Evolutionary conservation across 495 filamentous ascomycete species (phyloP).

Genomic region (Hypoxylon crocopeplum): DNA sequence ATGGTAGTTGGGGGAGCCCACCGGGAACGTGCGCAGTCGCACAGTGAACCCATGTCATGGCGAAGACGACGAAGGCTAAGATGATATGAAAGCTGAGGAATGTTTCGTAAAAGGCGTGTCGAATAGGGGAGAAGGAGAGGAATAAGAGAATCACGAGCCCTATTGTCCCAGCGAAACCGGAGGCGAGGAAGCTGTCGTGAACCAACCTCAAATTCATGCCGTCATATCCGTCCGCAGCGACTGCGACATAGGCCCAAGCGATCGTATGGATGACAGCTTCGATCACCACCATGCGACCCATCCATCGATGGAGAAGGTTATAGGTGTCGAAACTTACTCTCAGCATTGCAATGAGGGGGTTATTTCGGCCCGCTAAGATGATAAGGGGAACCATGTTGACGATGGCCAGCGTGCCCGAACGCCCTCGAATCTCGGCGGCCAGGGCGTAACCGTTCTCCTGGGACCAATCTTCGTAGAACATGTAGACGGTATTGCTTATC

Average conservation of each 20-base stretch:
- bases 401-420: constrained; percentile 76
- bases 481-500: constrained; percentile 68
- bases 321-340: constrained; percentile 88
- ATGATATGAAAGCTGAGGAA: constrained; percentile 86
- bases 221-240: constrained; percentile 69
- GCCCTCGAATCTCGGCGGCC: constrained; percentile 70
- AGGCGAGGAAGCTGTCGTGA: constrained; percentile 63
- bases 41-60: constrained; percentile 74
- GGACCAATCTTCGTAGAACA: constrained; percentile 66
- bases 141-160: constrained; percentile 66
- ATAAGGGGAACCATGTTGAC: constrained; percentile 84
- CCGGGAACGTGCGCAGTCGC: constrained; percentile 46
- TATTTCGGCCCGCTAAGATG: constrained; percentile 82
- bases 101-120: constrained; percentile 95
- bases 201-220: constrained; percentile 57
- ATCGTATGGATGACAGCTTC: constrained; percentile 73
- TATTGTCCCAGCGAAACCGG: constrained; percentile 57
- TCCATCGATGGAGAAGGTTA: constrained; percentile 87
- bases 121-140: constrained; percentile 72
- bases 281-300: constrained; percentile 78
- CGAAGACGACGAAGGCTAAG: constrained; percentile 66
- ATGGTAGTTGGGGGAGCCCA: constrained; percentile 67
- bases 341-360: constrained; percentile 74
- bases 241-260: constrained; percentile 75
- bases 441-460: constrained; percentile 58